Evolutionary conservation across 352 stramenopile genomes (phyloP), one percentile per base, ranked within the genome.

Genomic region (Globisporangium sylvaticum): DNA sequence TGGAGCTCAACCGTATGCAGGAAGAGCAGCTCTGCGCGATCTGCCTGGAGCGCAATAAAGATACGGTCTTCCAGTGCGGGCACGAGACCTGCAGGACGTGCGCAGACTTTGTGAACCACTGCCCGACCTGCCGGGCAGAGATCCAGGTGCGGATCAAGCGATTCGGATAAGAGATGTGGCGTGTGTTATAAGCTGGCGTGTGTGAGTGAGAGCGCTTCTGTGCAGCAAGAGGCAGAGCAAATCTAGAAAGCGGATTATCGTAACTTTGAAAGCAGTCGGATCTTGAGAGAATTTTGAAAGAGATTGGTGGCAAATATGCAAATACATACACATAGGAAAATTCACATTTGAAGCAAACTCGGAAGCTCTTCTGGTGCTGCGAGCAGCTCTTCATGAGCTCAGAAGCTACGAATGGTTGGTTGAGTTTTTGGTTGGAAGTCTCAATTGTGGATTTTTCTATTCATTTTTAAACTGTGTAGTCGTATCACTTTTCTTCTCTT

Each of bases 51-150:
- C 77, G 74, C 22, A 75, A 75, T 32, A 95, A 95, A 65, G 76
- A 95, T 70, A 86, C 74, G 37, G 86, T 94, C 44, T 94, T 93
- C 73, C 86, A 94, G 73, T 94, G 86, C 60, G 88, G 84, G 22
- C 88, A 96, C 64, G 83, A 96, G 62, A 93, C 87, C 31, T 96
- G 88, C 58, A 65, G 72, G 25, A 65, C 68, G 14, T 94, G 88
- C 48, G 72, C 75, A 0, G 55, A 83, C 9, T 68, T 87, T 34
- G 42, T 96, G 22, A 69, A 70, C 29, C 70, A 91, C 57, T 96
- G 86, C 46, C 88, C 88, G 9, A 86, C 79, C 20, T 96, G 86
- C 71, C 82, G 86, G 6, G 75, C 91, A 55, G 50, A 77, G 27
- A 96, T 94, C 54, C 80, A 88, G 52, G 73, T 89, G 42, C 84